Evolutionary conservation across 257 asterid genomes (phyloP).

Genomic region (Perilla frutescens): DNA sequence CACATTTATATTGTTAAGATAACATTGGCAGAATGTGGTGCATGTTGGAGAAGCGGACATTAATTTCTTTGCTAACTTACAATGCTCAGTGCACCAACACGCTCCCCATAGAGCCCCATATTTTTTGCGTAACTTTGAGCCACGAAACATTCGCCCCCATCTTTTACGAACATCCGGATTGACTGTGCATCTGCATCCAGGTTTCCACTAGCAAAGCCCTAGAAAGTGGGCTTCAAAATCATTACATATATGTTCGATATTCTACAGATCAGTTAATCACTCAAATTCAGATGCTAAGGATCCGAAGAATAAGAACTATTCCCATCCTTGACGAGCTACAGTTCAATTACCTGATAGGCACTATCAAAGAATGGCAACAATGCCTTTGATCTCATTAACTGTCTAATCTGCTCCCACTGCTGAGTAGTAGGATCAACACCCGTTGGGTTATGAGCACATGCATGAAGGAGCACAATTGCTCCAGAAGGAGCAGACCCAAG

Average conservation of each 20-base stretch:
- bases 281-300: constrained; percentile 23
- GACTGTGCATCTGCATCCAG: constrained; percentile 90
- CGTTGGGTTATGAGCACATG: constrained; percentile 99
- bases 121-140: constrained; percentile 99
- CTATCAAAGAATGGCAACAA: constrained; percentile 96
- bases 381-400: constrained; percentile 79
- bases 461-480: constrained; percentile 93
- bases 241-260: constrained; percentile 4
- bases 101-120: constrained; percentile 99
- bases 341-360: constrained; percentile 83
- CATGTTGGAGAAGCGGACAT: neutral
- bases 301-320: constrained; percentile 14
- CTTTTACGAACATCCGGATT: constrained; percentile 81
- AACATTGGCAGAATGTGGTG: neutral
- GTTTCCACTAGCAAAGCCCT: constrained; percentile 99
- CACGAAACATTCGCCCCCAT: constrained; percentile 90
- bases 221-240: constrained; percentile 25
- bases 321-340: constrained; percentile 8
- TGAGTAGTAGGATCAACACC: constrained; percentile 96
- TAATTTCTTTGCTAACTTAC: constrained; percentile 55
- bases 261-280: neutral
- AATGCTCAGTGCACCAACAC: constrained; percentile 97
- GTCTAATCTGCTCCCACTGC: constrained; percentile 95
- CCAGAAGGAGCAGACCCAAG: constrained; percentile 96
- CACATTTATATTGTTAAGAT: neutral